phyloP scores from a whole-genome alignment of 352 stramenopile genomes.

The Phytophthora sp. region DNA sequence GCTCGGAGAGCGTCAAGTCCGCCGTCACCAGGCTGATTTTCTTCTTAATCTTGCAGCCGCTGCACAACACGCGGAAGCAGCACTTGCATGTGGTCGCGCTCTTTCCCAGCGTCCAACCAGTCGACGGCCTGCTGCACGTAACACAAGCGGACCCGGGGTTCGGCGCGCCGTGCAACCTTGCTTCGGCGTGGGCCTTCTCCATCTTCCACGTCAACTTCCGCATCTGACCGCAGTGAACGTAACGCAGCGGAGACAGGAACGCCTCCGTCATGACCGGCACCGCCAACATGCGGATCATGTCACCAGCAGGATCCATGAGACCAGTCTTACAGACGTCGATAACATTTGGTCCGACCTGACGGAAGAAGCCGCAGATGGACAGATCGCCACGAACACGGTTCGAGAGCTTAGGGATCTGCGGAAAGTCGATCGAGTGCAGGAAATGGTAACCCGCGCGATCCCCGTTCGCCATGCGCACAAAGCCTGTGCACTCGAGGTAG shows the following conservation, averaged over 20 bases:
- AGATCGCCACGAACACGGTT: conserved; percentile 47
- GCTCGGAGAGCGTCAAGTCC: conserved; percentile 37
- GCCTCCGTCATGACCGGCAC: conserved; percentile 45
- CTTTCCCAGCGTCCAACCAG: conserved; percentile 37
- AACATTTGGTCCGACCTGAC: conserved; percentile 45
- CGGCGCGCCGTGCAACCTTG: conserved; percentile 27
- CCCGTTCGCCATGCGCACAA: conserved; percentile 43
- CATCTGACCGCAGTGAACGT: conserved; percentile 65
- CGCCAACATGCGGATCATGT: conserved; percentile 47
- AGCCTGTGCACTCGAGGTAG: conserved; percentile 60
- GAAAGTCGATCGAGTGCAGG: conserved; percentile 65
- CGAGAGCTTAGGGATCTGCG: conserved; percentile 43
- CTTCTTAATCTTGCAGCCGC: conserved; percentile 45
- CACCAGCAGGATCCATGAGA: conserved; percentile 36
- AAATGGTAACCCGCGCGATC: conserved; percentile 68
- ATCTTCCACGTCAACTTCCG: conserved; percentile 72
- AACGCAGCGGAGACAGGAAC: conserved; percentile 42
- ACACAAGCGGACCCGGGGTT: conserved; percentile 33
- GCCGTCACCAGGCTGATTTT: conserved; percentile 44
- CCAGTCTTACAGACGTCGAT: conserved; percentile 54
- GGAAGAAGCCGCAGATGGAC: conserved; percentile 62
- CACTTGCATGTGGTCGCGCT: conserved; percentile 35
- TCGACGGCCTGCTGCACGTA: conserved; percentile 20
- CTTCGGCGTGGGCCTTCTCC: conserved; percentile 39
- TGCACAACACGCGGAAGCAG: conserved; percentile 41